Base-by-base conservation (phyloP, 345 rosid genomes). In the Raphanus sativus region DNA sequence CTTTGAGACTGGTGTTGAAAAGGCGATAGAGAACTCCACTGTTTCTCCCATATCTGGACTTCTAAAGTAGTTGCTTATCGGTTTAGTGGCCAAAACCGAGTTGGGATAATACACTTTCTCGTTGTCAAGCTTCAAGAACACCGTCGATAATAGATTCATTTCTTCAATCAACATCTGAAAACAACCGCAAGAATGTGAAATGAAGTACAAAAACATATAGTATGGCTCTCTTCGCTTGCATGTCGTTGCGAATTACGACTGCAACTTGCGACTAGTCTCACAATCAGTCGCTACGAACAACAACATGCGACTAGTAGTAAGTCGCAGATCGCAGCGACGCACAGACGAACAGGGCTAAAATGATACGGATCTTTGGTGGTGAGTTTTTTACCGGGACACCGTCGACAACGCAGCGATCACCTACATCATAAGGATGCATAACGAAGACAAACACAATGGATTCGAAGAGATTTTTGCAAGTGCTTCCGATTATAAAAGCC, bases 111-210 rank as follows among this genome's bases (percentile, higher is more conserved):
- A 82, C 69, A 92, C 84, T 83, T 89, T 92, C 83, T 90, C 93
- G 28, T 89, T 90, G 82, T 92, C 84, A 58, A 72, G 87, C 80
- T 85, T 89, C 84, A 92, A 73, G 83, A 92, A 92, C 68, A 92
- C 83, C 0, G 97, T 92, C 0, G 88, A 81, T 77, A 89, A 59
- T 58, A 92, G 79, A 77, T 92, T 90, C 92, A 90, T 86, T 79
- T 92, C 97, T 81, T 90, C 97, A n/a, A 92, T 96, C 8, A 87
- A 38, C 92, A 92, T 79, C 97, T 92, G 90, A 52, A 55, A 73
- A 38, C 0, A 50, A 34, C 50, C 26, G 0, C 17, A 69, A 42
- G 71, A 33, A 25, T 4, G 13, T 42, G 26, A 48, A 16, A 60
- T 38, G 17, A 5, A 38, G 40, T 42, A 52, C 4, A 28, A 0